Evolutionary conservation across 2,329 filamentous ascomycete species (phyloP), one percentile per base, ranked within the genome.

Genomic region (Lecanicillium sp.): DNA sequence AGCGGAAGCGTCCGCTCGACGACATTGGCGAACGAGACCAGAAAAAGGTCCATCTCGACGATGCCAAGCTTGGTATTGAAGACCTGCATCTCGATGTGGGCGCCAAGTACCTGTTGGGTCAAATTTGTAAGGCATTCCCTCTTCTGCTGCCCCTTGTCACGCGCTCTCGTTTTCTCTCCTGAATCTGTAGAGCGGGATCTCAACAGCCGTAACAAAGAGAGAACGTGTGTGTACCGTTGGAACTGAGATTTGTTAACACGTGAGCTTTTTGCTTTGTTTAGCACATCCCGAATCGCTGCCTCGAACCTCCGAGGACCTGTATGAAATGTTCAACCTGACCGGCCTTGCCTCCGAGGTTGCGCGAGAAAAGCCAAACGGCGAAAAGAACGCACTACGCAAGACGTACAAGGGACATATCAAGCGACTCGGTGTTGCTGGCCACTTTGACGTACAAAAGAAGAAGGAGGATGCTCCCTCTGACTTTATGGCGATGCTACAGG

Each of bases 391-490:
- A 46, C 64, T 82, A 35, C 70, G 78, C 18, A 81, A 81, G 55
- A 80, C 77, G 13, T 82, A 81, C 63, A 82, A 82, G 57, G 76
- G 76, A 37, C 75, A 81, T 47, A 77, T 82, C 55, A 81, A 81
- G 63, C 71, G 69, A 33, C 60, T 81, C 22, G 75, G 74, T 27
- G 65, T 82, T 18, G 70, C 70, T 38, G 78, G 78, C 9, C 71
- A 76, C 43, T 82, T 79, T 48, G 77, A 81, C 48, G 59, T 61
- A 13, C 55, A 58, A 38, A 78, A 76, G 59, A 72, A 74, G 49
- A 72, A 77, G 30, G 59, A 65, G 15, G 62, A 68, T 28, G 64
- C 65, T 7, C 63, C 65, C 1, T 67, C 71, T 19, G 68, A 73
- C n/a, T 68, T 81, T 38, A 57, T 71, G 47, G 59, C 62, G 29